Percentiles rank a stretch among this genome's conserved stretches.
These are phyloP conservation scores for Colletotrichum costaricense DNA, from an alignment of 2,329 filamentous ascomycete genomes.

Conservation along the genomic window DNA sequence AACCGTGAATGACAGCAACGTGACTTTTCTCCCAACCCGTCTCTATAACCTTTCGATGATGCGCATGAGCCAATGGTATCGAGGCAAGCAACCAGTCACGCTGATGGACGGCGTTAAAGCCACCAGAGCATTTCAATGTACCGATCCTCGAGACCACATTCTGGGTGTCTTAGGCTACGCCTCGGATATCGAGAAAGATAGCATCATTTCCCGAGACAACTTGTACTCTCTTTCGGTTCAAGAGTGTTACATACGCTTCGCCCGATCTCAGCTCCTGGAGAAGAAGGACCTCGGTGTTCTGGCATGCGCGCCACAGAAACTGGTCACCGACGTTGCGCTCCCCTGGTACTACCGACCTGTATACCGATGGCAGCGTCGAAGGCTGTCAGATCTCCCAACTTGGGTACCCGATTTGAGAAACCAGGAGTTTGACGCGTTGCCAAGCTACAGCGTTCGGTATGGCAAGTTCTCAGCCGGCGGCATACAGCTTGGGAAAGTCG, in stretches of 20 bases:
- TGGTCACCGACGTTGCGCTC: neutral
- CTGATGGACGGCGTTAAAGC: slow-evolving; percentile 17
- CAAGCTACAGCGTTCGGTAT: slow-evolving; percentile 1
- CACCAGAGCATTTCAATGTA: slow-evolving; percentile 4
- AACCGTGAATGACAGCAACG: neutral
- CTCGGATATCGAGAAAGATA: slow-evolving; percentile 1
- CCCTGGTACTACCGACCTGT: slow-evolving; percentile 11
- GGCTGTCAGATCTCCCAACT: neutral
- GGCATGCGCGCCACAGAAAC: neutral
- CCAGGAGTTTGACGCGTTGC: slow-evolving; percentile 1
- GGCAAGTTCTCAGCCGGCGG: slow-evolving; percentile 18
- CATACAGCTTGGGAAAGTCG: neutral
- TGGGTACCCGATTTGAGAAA: slow-evolving; percentile 17
- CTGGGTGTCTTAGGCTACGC: slow-evolving; percentile 5
- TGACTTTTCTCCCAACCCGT: neutral
- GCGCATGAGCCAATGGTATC: slow-evolving; percentile 5
- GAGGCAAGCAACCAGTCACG: slow-evolving; percentile 7
- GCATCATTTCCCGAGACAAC: slow-evolving; percentile 9
- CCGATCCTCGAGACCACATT: slow-evolving; percentile 16
- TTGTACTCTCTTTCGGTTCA: slow-evolving; percentile 4
- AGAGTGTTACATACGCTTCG: slow-evolving; percentile 9
- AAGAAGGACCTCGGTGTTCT: neutral
- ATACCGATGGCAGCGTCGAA: neutral
- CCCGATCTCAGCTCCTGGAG: slow-evolving; percentile 6
- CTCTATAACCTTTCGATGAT: slow-evolving; percentile 20